Evolutionary conservation across 257 asterid species (phyloP).

Genomic region (Verbena officinalis): DNA sequence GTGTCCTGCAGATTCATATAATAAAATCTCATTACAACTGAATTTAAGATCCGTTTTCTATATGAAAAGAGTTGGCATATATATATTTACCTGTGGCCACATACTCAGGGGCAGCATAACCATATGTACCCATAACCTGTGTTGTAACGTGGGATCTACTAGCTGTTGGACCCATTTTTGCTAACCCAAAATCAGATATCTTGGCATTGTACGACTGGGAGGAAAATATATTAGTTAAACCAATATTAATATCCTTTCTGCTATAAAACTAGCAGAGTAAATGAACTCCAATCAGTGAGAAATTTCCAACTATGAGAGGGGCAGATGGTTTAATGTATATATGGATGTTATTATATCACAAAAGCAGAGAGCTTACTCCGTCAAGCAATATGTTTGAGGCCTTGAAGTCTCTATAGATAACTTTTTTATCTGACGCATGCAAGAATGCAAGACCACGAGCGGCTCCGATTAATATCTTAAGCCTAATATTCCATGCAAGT

Average conservation of each 20-base stretch:
- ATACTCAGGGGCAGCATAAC: constrained; percentile 62
- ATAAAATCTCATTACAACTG: too few species aligned
- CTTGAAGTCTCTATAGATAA: constrained; percentile 57
- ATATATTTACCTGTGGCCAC: constrained; percentile 50
- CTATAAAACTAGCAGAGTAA: background rate
- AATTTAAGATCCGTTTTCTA: too few species aligned
- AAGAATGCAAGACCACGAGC: constrained; percentile 58
- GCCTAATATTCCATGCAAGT: constrained; percentile 53
- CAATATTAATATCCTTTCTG: background rate
- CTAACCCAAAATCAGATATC: constrained; percentile 61
- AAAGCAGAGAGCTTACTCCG: constrained; percentile 36
- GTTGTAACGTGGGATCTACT: constrained; percentile 56
- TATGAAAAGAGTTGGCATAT: too few species aligned
- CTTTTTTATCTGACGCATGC: constrained; percentile 46
- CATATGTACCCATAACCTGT: constrained; percentile 57
- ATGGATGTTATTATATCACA: too few species aligned
- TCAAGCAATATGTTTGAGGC: constrained; percentile 64
- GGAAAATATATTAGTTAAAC: background rate
- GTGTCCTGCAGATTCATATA: constrained; percentile 57
- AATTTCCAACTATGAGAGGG: too few species aligned
- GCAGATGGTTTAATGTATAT: too few species aligned
- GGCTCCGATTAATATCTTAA: constrained; percentile 54
- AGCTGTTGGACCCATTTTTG: constrained; percentile 55
- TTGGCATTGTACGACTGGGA: constrained; percentile 52
- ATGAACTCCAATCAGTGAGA: too few species aligned